Evolutionary conservation across 2,329 filamentous ascomycete species (phyloP).

Genomic region (Ceratocystis ficicola): DNA sequence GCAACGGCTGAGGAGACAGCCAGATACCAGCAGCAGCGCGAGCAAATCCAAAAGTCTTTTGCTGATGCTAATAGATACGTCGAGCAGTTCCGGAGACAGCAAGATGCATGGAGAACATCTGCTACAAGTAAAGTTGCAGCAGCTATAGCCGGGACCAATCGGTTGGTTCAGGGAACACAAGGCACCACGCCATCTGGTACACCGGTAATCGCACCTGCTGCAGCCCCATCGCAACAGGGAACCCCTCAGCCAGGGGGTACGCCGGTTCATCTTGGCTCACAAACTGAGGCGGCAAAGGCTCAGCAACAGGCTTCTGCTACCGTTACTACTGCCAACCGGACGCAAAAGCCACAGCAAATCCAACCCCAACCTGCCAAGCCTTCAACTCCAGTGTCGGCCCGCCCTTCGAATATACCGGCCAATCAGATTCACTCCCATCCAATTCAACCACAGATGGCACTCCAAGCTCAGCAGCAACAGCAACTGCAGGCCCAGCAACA

Average conservation of each 20-base stretch:
- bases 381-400: conserved; percentile 11
- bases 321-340: conserved; percentile 13
- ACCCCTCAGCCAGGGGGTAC: conserved; percentile 11
- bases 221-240: conserved; percentile 1
- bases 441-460: conserved; percentile 25
- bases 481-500: conserved; percentile 24
- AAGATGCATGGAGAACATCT: conserved; percentile 29
- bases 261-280: conserved; percentile 6
- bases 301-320: conserved; percentile 20
- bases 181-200: not conserved
- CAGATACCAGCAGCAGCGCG: conserved; percentile 35
- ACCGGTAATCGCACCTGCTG: conserved; percentile 9
- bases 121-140: conserved; percentile 18
- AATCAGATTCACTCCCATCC: conserved; percentile 22
- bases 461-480: conserved; percentile 20
- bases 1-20: conserved; percentile 38
- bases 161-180: conserved; percentile 10
- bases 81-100: conserved; percentile 37
- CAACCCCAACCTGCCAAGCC: conserved; percentile 20
- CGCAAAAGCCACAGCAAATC: conserved; percentile 17
- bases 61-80: conserved; percentile 39
- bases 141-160: conserved; percentile 17
- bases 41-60: conserved; percentile 35
- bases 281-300: conserved; percentile 21
- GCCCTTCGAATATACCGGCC: conserved; percentile 12